Conservation (phyloP, 2,329 filamentous ascomycete species). For the Zymoseptoria passerinii region DNA sequence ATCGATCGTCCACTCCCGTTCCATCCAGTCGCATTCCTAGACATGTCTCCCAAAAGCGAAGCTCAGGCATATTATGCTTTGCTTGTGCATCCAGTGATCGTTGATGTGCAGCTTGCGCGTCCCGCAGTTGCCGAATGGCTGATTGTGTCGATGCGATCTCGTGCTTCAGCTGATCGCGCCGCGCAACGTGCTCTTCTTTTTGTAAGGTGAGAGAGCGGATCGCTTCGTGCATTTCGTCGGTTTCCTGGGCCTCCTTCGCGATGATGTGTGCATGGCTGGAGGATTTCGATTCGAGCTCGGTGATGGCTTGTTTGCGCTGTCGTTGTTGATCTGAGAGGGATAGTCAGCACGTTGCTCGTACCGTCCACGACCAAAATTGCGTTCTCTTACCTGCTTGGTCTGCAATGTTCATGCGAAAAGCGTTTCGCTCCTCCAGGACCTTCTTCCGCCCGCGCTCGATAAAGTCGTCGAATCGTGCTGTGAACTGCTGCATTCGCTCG, state of each 20-base stretch:
- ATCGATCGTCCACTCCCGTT: conserved; percentile 59
- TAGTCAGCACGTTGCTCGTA: conserved; percentile 9
- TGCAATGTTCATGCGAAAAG: conserved; percentile 82
- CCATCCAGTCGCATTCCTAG: conserved; percentile 85
- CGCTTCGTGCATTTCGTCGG: conserved; percentile 53
- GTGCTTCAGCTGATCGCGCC: conserved; percentile 47
- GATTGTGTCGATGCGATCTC: conserved; percentile 58
- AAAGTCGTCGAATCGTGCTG: conserved; percentile 80
- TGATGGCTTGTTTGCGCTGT: conserved; percentile 79
- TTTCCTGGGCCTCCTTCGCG: conserved; percentile 69
- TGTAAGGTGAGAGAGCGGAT: conserved; percentile 50
- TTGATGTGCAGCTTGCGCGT: conserved; percentile 64
- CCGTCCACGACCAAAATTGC: conserved; percentile 1
- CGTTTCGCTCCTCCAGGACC: conserved; percentile 85
- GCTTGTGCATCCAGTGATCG: conserved; percentile 73
- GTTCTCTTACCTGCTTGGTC: conserved; percentile 74
- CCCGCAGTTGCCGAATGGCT: conserved; percentile 59
- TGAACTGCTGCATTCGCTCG: conserved; percentile 91
- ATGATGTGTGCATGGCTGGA: conserved; percentile 63
- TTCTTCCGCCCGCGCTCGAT: conserved; percentile 86
- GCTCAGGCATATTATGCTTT: conserved; percentile 81
- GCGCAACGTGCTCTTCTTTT: conserved; percentile 46
- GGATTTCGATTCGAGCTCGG: conserved; percentile 67
- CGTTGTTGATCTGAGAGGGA: conserved; percentile 68
- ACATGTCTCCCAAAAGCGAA: conserved; percentile 93